Conservation (phyloP, 2,329 filamentous ascomycete genomes). For the Colletotrichum trifolii region DNA sequence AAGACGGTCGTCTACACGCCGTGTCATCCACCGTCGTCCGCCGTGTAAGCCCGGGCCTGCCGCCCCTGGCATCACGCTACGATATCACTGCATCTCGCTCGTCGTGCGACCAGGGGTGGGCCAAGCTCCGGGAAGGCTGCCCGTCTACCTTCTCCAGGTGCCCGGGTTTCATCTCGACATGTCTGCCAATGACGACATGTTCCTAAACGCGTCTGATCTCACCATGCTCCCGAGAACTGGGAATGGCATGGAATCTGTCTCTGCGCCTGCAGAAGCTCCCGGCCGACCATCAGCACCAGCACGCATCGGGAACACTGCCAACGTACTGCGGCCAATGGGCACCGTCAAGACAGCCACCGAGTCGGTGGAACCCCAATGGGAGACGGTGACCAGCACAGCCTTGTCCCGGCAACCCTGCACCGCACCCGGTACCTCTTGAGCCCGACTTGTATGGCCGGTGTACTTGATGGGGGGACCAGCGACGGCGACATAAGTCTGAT, state of each 20-base stretch:
- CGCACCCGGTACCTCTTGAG: slow-evolving; percentile 8
- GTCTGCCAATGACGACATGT: slow-evolving; percentile 36
- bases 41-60: background rate
- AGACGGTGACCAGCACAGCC: slow-evolving; percentile 33
- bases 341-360: slow-evolving; percentile 16
- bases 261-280: slow-evolving; percentile 33
- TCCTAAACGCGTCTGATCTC: slow-evolving; percentile 34
- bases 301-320: slow-evolving; percentile 27
- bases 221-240: slow-evolving; percentile 32
- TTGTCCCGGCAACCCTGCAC: slow-evolving; percentile 21
- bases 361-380: slow-evolving; percentile 24
- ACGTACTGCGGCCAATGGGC: slow-evolving; percentile 36
- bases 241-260: slow-evolving; percentile 26
- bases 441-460: slow-evolving; percentile 3
- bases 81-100: slow-evolving; percentile 25
- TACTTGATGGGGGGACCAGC: slow-evolving; percentile 9
- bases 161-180: slow-evolving; percentile 29
- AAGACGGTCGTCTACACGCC: slow-evolving; percentile 6
- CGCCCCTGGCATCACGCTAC: slow-evolving; percentile 13
- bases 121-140: slow-evolving; percentile 11
- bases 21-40: background rate
- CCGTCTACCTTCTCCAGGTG: slow-evolving; percentile 27
- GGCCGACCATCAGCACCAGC: slow-evolving; percentile 29
- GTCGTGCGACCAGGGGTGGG: slow-evolving; percentile 17
- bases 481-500: slow-evolving; percentile 6